Conservation (phyloP, 306 rosid species). For the Cicer chorassanicum region DNA sequence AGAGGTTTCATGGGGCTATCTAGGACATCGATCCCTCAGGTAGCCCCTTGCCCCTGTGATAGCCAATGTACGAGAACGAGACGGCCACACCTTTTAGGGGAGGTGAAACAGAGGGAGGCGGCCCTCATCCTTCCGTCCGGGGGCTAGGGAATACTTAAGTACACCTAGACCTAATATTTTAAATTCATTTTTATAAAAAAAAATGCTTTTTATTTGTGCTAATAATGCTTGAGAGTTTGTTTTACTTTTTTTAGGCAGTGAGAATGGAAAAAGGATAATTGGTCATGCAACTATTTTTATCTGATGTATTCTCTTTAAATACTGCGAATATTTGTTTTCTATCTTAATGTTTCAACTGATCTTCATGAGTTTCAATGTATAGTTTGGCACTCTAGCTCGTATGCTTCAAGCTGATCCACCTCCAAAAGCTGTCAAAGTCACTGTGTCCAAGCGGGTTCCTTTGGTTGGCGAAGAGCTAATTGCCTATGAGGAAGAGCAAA, state of each 20-base stretch:
- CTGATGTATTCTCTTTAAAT: neutral
- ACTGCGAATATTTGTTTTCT: constrained; percentile 1
- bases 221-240: neutral
- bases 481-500: constrained; percentile 95
- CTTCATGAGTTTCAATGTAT: constrained; percentile 34
- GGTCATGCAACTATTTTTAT: neutral
- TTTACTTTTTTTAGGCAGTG: neutral
- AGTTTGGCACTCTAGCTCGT: constrained; percentile 95
- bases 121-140: too few species aligned
- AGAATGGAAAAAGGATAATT: constrained; percentile 24
- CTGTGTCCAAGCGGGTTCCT: constrained; percentile 92
- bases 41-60: too few species aligned
- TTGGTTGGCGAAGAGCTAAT: constrained; percentile 91
- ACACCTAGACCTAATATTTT: neutral
- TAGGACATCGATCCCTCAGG: too few species aligned
- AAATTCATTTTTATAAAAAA: constrained; percentile 1
- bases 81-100: too few species aligned
- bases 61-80: too few species aligned
- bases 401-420: constrained; percentile 98
- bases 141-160: too few species aligned
- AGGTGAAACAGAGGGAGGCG: too few species aligned
- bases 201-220: neutral
- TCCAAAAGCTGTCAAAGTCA: constrained; percentile 97
- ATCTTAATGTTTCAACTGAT: constrained; percentile 39
- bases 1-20: too few species aligned